These are phyloP conservation scores for Aspergillus nanangensis DNA, from an alignment of 495 filamentous ascomycete genomes.

Conservation along the genomic window DNA sequence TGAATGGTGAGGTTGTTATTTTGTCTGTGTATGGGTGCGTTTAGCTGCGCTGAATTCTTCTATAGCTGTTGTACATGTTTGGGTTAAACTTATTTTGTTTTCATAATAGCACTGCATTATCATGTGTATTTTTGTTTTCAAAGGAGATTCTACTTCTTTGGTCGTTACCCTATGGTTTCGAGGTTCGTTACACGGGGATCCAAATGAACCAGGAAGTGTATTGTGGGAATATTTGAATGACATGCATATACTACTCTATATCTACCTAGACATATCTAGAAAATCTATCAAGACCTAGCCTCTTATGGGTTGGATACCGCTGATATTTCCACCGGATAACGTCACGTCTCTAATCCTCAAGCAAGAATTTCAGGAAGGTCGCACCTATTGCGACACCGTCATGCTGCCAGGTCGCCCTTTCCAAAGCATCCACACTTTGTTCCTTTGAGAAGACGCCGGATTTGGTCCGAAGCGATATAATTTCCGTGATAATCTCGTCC, in stretches of 20 bases:
- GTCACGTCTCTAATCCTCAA: slow-evolving; percentile 38
- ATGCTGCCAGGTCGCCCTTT: slow-evolving; percentile 58
- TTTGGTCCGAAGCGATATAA: slow-evolving; percentile 56
- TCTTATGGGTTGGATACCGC: too few species aligned
- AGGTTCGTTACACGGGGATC: too few species aligned
- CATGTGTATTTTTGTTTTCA: too few species aligned
- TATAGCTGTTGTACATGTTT: too few species aligned
- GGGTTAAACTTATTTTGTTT: background rate
- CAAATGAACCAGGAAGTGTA: too few species aligned
- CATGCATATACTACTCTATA: too few species aligned
- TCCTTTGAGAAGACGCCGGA: slow-evolving; percentile 63
- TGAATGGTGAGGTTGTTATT: too few species aligned
- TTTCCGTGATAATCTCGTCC: slow-evolving; percentile 64
- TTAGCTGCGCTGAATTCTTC: background rate
- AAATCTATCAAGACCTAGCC: too few species aligned
- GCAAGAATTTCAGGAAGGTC: slow-evolving; percentile 71
- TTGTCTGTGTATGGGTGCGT: background rate
- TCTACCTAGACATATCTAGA: too few species aligned
- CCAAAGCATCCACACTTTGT: slow-evolving; percentile 60
- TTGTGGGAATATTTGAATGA: too few species aligned
- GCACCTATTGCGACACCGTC: slow-evolving; percentile 68
- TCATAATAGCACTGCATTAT: background rate
- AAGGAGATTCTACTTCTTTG: too few species aligned
- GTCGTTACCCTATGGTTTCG: too few species aligned
- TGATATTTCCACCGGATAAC: background rate